phyloP scores from a whole-genome alignment of 2,329 filamentous ascomycete species.

The Talaromyces sp. region DNA sequence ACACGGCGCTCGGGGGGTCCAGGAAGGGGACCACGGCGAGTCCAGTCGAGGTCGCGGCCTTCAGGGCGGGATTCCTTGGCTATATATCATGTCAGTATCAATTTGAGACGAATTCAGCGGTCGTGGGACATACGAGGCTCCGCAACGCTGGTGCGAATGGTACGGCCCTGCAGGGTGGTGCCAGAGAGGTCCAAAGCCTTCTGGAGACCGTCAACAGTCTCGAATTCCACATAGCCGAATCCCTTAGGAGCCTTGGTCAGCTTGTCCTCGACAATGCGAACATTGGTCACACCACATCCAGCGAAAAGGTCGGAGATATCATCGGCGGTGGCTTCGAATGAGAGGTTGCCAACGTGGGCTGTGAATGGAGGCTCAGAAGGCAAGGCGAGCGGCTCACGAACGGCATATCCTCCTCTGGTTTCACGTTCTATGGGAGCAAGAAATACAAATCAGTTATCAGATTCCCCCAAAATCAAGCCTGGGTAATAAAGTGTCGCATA shows the following conservation, averaged over 20 bases:
- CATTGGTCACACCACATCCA: constrained; percentile 81
- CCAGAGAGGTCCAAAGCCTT: constrained; percentile 84
- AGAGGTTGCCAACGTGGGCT: constrained; percentile 93
- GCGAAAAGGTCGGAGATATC: constrained; percentile 85
- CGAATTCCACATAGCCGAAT: constrained; percentile 97
- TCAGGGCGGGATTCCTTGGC: constrained; percentile 81
- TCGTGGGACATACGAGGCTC: constrained; percentile 75
- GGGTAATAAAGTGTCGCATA: constrained; percentile 13
- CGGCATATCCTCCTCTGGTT: constrained; percentile 41
- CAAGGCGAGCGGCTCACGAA: constrained; percentile 74
- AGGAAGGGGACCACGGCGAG: constrained; percentile 84
- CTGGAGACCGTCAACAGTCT: constrained; percentile 83
- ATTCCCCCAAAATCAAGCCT: background rate
- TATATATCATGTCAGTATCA: constrained; percentile 51
- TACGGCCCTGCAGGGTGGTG: constrained; percentile 80
- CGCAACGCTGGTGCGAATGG: constrained; percentile 90
- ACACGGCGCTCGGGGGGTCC: constrained; percentile 65
- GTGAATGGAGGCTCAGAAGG: constrained; percentile 93
- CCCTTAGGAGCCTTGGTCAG: constrained; percentile 93
- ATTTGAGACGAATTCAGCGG: background rate
- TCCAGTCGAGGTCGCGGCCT: constrained; percentile 86
- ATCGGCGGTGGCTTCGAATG: constrained; percentile 85
- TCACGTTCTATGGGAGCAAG: constrained; percentile 34
- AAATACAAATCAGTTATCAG: constrained; percentile 20
- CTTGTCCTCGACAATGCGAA: constrained; percentile 96